phyloP scores from a whole-genome alignment of 805 yeast genomes.

The Candida dajiaensis region DNA sequence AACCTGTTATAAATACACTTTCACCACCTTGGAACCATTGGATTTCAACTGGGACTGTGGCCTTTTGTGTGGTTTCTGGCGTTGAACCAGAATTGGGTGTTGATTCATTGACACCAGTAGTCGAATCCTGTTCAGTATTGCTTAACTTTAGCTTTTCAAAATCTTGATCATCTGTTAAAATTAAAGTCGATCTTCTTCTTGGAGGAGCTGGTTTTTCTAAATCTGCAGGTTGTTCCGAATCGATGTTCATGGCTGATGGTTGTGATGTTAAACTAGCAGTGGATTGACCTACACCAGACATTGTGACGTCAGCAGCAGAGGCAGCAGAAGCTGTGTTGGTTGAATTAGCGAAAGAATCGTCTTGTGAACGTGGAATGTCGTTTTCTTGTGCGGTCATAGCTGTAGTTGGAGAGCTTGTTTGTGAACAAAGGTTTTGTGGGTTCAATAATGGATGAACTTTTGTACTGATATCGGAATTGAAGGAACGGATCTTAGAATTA shows the following conservation, averaged over 20 bases:
- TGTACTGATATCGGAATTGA: not conserved
- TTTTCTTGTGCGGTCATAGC: constrained; percentile 12
- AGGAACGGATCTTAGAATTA: not conserved
- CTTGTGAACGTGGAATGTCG: not conserved
- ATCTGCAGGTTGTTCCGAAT: constrained; percentile 4
- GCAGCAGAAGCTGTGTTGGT: constrained; percentile 10
- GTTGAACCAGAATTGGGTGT: constrained; percentile 2
- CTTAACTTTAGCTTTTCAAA: constrained; percentile 42
- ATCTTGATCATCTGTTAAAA: constrained; percentile 64
- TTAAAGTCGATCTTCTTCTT: constrained; percentile 65
- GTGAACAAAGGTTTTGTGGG: constrained; percentile 10
- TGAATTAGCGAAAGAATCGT: not conserved
- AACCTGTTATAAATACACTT: constrained; percentile 93
- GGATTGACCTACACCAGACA: constrained; percentile 23
- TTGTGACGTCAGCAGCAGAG: constrained; percentile 22
- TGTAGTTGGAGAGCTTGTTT: constrained; percentile 16
- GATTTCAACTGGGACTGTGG: constrained; percentile 51
- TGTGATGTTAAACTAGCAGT: constrained; percentile 17
- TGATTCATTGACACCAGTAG: not conserved
- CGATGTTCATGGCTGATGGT: constrained; percentile 23
- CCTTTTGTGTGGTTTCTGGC: constrained; percentile 1
- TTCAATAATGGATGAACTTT: constrained; percentile 17
- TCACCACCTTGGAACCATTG: constrained; percentile 97
- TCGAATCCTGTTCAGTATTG: constrained; percentile 23
- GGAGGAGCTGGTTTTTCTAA: constrained; percentile 10